Conservation (phyloP, 148 eudicot genomes). For the Linanthus parryae region DNA sequence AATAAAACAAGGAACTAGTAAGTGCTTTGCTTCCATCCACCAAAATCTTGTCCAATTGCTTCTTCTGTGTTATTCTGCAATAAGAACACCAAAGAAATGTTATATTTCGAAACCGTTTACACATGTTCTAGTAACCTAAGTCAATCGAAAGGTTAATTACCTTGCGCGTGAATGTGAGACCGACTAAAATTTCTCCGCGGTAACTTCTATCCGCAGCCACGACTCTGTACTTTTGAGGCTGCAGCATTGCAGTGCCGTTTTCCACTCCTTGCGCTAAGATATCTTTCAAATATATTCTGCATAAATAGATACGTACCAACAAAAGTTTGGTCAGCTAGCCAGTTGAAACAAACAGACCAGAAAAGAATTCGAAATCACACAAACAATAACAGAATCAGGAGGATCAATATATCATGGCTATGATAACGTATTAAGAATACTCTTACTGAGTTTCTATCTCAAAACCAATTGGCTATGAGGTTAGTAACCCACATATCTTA, state of each 20-base stretch:
- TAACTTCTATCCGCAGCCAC: constrained; percentile 30
- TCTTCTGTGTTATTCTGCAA: constrained; percentile 16
- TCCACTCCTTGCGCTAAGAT: constrained; percentile 60
- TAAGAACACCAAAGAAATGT: too few species aligned
- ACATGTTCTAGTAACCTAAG: background rate
- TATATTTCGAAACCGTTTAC: background rate
- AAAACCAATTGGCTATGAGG: too few species aligned
- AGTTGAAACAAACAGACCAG: too few species aligned
- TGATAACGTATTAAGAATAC: too few species aligned
- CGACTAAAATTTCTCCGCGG: constrained; percentile 56
- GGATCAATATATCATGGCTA: too few species aligned
- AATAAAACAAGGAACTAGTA: too few species aligned
- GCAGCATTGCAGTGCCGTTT: constrained; percentile 44
- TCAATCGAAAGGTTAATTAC: background rate
- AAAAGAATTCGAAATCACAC: too few species aligned
- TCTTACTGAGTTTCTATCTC: background rate
- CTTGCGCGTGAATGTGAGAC: constrained; percentile 33
- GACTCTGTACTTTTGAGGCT: constrained; percentile 45
- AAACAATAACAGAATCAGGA: too few species aligned
- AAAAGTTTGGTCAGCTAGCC: too few species aligned
- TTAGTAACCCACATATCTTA: background rate
- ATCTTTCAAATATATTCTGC: constrained; percentile 67
- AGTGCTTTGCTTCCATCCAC: constrained; percentile 36
- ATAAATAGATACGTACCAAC: background rate
- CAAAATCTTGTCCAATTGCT: constrained; percentile 17